Evolutionary conservation across 73 alveolate species (phyloP).

Genomic region (Paramecium pentaurelia): DNA sequence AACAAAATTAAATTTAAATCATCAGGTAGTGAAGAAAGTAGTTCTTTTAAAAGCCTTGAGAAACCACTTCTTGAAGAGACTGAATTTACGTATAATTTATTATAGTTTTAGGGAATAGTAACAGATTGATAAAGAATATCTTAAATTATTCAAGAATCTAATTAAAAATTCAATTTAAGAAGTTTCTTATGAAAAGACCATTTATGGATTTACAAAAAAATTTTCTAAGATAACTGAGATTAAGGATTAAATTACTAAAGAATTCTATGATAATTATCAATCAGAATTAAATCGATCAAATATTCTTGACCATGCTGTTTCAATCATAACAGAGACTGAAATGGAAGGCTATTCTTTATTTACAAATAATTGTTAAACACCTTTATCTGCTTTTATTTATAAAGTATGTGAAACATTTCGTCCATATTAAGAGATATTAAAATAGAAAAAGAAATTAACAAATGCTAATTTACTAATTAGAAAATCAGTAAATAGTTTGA

Average conservation of each 20-base stretch:
- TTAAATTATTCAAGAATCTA: not conserved
- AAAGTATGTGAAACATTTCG: not conserved
- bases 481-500: not conserved
- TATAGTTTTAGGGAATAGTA: not conserved
- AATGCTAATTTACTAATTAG: not conserved
- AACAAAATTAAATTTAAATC: not conserved
- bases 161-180: not conserved
- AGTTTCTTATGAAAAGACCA: not conserved
- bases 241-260: not conserved
- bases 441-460: not conserved
- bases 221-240: not conserved
- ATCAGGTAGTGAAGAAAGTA: not conserved
- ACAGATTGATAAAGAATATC: not conserved
- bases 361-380: slow-evolving; percentile 15
- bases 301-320: not conserved
- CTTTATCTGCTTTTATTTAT: slow-evolving; percentile 22
- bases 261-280: not conserved
- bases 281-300: not conserved
- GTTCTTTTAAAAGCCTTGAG: not conserved
- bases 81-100: not conserved
- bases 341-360: not conserved
- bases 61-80: not conserved
- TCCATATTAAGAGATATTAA: not conserved
- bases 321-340: slow-evolving; percentile 7
- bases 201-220: not conserved